These are phyloP conservation scores for Cladosporium sp. DNA, from an alignment of 2,329 filamentous ascomycete genomes.

Conservation along the genomic window DNA sequence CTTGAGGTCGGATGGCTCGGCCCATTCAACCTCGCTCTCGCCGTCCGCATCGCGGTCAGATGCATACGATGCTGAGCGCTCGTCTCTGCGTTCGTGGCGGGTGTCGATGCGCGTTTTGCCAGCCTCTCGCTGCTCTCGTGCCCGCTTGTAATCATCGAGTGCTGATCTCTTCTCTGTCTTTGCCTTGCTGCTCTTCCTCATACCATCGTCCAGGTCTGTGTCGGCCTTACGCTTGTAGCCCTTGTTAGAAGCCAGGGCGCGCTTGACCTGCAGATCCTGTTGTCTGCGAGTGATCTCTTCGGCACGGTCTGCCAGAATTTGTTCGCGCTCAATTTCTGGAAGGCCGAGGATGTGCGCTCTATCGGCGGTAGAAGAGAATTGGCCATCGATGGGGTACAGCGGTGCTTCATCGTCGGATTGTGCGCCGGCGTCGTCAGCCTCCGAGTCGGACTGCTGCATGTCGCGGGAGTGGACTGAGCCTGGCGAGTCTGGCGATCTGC, in stretches of 20 bases:
- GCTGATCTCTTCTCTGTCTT: slow-evolving; percentile 55
- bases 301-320: slow-evolving; percentile 80
- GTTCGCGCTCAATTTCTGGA: slow-evolving; percentile 86
- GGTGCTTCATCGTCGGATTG: slow-evolving; percentile 41
- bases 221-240: slow-evolving; percentile 70
- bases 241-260: slow-evolving; percentile 56
- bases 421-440: slow-evolving; percentile 33
- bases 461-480: slow-evolving; percentile 71
- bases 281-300: slow-evolving; percentile 75
- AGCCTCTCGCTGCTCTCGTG: slow-evolving; percentile 57
- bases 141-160: slow-evolving; percentile 65
- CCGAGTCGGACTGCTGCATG: slow-evolving; percentile 84
- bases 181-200: slow-evolving; percentile 54
- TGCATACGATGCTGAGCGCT: slow-evolving; percentile 39
- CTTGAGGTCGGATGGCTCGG: slow-evolving; percentile 39
- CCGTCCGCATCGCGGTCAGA: slow-evolving; percentile 57
- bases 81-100: slow-evolving; percentile 40
- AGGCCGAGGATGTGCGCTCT: slow-evolving; percentile 67
- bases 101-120: slow-evolving; percentile 37
- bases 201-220: slow-evolving; percentile 74
- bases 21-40: slow-evolving; percentile 77
- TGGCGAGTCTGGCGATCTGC: slow-evolving; percentile 14
- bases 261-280: slow-evolving; percentile 76
- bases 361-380: slow-evolving; percentile 58
- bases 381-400: slow-evolving; percentile 80